These are phyloP conservation scores for Trypanosoma congolense DNA, from an alignment of 208 protist genomes.

Conservation along the genomic window DNA sequence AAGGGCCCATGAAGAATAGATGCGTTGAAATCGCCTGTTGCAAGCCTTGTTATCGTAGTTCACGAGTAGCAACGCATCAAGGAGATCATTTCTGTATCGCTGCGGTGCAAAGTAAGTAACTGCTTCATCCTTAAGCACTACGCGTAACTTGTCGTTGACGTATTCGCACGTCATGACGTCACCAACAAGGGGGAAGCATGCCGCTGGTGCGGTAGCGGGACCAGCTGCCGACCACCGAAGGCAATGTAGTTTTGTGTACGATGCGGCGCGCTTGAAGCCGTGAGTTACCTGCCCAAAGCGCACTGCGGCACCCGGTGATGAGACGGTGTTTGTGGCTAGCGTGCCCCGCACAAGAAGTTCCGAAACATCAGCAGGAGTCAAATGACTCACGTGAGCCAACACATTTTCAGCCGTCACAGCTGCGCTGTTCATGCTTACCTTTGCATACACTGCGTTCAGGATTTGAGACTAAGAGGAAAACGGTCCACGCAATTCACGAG, in stretches of 20 bases:
- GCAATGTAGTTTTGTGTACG: slow-evolving; percentile 9
- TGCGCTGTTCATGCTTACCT: background rate
- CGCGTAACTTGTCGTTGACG: background rate
- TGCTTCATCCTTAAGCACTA: slow-evolving; percentile 4
- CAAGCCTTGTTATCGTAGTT: slow-evolving; percentile 4
- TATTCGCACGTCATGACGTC: slow-evolving; percentile 1
- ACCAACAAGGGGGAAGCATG: slow-evolving; percentile 14
- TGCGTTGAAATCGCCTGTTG: background rate
- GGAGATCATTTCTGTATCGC: background rate
- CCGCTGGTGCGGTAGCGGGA: slow-evolving; percentile 8
- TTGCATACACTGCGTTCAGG: no score
- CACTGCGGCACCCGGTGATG: slow-evolving; percentile 1
- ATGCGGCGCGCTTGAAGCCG: slow-evolving; percentile 1
- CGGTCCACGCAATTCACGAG: no score
- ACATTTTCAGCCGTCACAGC: background rate
- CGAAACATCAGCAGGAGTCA: slow-evolving; percentile 16
- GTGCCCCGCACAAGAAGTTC: slow-evolving; percentile 13
- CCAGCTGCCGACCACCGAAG: slow-evolving; percentile 17
- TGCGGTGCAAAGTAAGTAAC: slow-evolving; percentile 11
- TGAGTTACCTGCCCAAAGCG: slow-evolving; percentile 10
- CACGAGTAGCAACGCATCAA: slow-evolving; percentile 9
- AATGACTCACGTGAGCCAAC: slow-evolving; percentile 15
- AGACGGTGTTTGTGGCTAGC: background rate
- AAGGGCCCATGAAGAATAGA: slow-evolving; percentile 17
- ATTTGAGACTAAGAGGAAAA: no score